Evolutionary conservation across 441 rosid genomes (phyloP).

Genomic region (Euphorbia celastroides): DNA sequence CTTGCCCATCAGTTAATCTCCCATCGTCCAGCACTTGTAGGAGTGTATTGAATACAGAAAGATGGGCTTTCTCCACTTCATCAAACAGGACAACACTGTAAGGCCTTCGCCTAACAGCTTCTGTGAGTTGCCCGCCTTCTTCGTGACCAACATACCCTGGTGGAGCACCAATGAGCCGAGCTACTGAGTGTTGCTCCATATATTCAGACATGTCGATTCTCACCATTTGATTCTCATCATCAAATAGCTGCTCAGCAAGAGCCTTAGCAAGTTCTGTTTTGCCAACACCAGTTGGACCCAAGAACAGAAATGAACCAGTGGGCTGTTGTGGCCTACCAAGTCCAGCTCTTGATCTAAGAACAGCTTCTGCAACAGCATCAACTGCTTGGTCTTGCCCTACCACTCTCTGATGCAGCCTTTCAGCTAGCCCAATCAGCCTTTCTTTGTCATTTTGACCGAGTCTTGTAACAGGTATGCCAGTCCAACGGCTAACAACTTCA

Average conservation of each 20-base stretch:
- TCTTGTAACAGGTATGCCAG: slow-evolving; percentile 92
- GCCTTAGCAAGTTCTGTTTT: slow-evolving; percentile 96
- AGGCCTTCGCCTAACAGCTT: slow-evolving; percentile 82
- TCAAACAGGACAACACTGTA: slow-evolving; percentile 79
- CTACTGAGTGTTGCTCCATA: slow-evolving; percentile 90
- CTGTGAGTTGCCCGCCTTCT: slow-evolving; percentile 90
- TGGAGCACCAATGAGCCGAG: slow-evolving; percentile 89
- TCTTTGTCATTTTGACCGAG: slow-evolving; percentile 87
- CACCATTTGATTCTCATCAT: slow-evolving; percentile 67
- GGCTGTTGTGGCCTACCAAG: slow-evolving; percentile 95
- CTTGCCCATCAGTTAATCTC: slow-evolving; percentile 78
- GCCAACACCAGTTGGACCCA: slow-evolving; percentile 98
- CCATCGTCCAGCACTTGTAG: slow-evolving; percentile 91
- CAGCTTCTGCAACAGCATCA: slow-evolving; percentile 78
- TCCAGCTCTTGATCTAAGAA: slow-evolving; percentile 87
- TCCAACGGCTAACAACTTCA: slow-evolving; percentile 95
- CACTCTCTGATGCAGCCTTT: slow-evolving; percentile 73
- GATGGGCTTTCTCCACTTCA: slow-evolving; percentile 91
- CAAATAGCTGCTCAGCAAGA: slow-evolving; percentile 90
- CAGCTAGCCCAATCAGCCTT: slow-evolving; percentile 70
- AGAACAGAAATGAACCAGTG: slow-evolving; percentile 83
- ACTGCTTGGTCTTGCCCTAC: slow-evolving; percentile 92
- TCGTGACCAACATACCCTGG: slow-evolving; percentile 98
- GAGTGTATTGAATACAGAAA: slow-evolving; percentile 65
- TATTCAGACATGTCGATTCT: slow-evolving; percentile 96